phyloP scores from a whole-genome alignment of 78 protist genomes.

The Acrasis kona region DNA sequence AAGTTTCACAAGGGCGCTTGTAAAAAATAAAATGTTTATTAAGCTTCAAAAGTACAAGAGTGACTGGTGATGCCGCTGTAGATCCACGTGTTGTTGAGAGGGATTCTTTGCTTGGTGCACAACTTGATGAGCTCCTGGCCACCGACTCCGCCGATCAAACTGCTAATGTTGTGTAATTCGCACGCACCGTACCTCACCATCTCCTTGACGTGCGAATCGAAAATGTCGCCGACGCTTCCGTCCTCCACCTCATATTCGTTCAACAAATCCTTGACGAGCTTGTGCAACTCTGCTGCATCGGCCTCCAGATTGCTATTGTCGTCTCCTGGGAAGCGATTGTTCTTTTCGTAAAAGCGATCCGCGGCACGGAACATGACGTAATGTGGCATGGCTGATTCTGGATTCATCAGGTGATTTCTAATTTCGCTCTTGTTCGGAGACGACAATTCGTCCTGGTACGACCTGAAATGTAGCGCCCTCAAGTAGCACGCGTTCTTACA shows the following conservation, averaged over 20 bases:
- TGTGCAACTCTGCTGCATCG: slow-evolving; percentile 11
- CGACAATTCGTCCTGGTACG: not conserved
- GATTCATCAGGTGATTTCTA: not conserved
- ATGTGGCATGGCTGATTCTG: not conserved
- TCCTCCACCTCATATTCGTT: not conserved
- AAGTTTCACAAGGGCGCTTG: not conserved
- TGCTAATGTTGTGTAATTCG: slow-evolving; percentile 28
- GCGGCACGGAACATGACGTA: slow-evolving; percentile 13
- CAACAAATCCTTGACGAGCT: slow-evolving; percentile 3
- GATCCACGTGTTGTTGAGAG: slow-evolving; percentile 29
- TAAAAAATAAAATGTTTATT: not conserved
- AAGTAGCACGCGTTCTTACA: slow-evolving; percentile 18
- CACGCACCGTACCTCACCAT: not conserved
- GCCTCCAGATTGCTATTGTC: not conserved
- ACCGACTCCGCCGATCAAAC: slow-evolving; percentile 36
- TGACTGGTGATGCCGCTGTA: slow-evolving; percentile 19
- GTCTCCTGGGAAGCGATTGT: slow-evolving; percentile 15
- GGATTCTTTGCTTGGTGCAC: slow-evolving; percentile 19
- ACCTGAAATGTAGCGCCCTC: not conserved
- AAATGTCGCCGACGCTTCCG: slow-evolving; percentile 1
- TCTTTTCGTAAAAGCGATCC: slow-evolving; percentile 7
- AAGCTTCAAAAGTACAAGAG: not conserved
- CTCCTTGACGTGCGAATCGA: slow-evolving; percentile 9
- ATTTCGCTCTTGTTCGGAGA: not conserved
- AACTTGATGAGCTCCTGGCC: slow-evolving; percentile 34